Base-by-base conservation (phyloP, 257 asterid genomes). In the Nyctanthes arbortristis region DNA sequence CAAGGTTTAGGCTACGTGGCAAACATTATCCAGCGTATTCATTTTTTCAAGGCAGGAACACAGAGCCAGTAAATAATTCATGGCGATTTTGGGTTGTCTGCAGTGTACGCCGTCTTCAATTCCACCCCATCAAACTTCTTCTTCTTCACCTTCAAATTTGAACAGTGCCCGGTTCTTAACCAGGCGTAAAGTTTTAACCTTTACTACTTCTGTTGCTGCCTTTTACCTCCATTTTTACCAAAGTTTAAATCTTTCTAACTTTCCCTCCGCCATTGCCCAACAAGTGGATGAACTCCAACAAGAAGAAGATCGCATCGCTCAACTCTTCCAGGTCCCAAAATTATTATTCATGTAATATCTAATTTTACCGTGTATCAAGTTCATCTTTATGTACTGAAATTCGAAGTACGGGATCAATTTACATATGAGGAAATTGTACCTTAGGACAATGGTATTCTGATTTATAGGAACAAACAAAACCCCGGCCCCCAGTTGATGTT, bases 251-350 rank as follows among this genome's bases (percentile, higher is more conserved):
- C 28, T 70, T 25, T 63, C 81, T 78, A 57, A 77, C 27, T 63
- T 37, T 37, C 73, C 78, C 60, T 40, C 82, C 22, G 93, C 91
- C 68, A 49, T 78, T 57, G 93, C 88, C 59, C 80, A 77, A 62
- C 77, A 70, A 75, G 25, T 63, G 37, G 95, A 88, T 27, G 84
- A 79, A 52, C 71, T 69, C 62, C 84, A 91, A 59, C 81, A 62
- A 66, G 79, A 87, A 61, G 96, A 91, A 79, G 79, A 74, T 40
- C 84, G 89, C 43, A 55, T 77, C 20, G 86, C 82, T 69, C 88
- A 76, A 39, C 79, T 88, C 43, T 91, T 91, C 77, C 89, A 91
- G 94, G 97, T 88, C 68, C 58, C 58, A 18, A 49, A 20, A 18
- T 22, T 49, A 20, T 8, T 49, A 47, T 9, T 47, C 28, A 47